Percentiles rank a stretch among this genome's conserved stretches.
Conservation (phyloP, 495 filamentous ascomycete species). For the Trypethelium eluteriae region DNA sequence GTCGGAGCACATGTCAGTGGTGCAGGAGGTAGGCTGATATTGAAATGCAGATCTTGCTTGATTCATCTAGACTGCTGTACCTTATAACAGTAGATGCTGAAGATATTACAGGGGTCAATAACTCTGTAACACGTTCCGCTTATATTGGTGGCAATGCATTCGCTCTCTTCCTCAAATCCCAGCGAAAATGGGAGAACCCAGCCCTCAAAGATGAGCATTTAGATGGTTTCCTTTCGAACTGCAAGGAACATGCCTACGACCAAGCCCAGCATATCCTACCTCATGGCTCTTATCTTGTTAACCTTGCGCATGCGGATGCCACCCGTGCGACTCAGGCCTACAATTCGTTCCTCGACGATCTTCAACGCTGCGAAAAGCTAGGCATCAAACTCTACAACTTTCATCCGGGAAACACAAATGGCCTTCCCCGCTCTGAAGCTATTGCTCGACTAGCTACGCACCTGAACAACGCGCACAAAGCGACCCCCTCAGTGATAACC, state of each 20-base stretch:
- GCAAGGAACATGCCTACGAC: conserved; percentile 65
- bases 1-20: conserved; percentile 88
- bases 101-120: conserved; percentile 65
- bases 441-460: conserved; percentile 68
- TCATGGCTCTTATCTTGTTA: conserved; percentile 93
- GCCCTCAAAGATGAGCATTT: conserved; percentile 59
- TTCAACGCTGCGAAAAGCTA: conserved; percentile 78
- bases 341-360: conserved; percentile 76
- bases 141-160: conserved; percentile 70
- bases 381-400: conserved; percentile 93
- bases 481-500: conserved; percentile 66
- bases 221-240: conserved; percentile 58
- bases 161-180: conserved; percentile 89
- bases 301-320: conserved; percentile 75
- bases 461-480: conserved; percentile 70
- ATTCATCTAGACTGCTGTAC: neutral
- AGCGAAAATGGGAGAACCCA: conserved; percentile 89
- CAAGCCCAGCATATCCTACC: conserved; percentile 57
- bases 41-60: neutral
- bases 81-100: neutral
- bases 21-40: conserved; percentile 59
- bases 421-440: conserved; percentile 53
- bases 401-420: conserved; percentile 78
- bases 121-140: conserved; percentile 69
- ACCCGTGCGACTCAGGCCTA: conserved; percentile 83